These are phyloP conservation scores for Theileria equi DNA, from an alignment of 169 alveolate species.

Conservation along the genomic window DNA sequence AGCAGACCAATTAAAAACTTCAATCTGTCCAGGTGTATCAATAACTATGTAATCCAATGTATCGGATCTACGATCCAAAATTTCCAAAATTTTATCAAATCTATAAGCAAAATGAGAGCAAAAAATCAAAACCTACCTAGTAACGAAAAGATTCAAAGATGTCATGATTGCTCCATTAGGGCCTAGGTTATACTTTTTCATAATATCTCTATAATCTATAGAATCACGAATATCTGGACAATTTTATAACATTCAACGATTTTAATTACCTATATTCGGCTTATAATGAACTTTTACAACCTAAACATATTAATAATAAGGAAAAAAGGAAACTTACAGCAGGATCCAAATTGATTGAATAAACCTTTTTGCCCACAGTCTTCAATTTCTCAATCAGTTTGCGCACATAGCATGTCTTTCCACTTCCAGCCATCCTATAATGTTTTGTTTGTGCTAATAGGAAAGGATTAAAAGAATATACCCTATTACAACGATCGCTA, in stretches of 20 bases:
- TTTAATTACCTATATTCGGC: slow-evolving; percentile 58
- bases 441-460: slow-evolving; percentile 5
- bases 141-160: slow-evolving; percentile 92
- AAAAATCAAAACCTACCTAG: slow-evolving; percentile 62
- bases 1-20: slow-evolving; percentile 98
- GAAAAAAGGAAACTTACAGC: slow-evolving; percentile 85
- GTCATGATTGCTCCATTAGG: slow-evolving; percentile 99
- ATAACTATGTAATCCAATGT: slow-evolving; percentile 89
- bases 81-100: slow-evolving; percentile 89
- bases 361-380: slow-evolving; percentile 82
- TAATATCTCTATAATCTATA: slow-evolving; percentile 92
- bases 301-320: slow-evolving; percentile 33
- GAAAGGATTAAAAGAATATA: neutral
- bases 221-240: slow-evolving; percentile 91
- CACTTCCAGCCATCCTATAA: slow-evolving; percentile 93
- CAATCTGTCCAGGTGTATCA: slow-evolving; percentile 99
- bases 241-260: neutral
- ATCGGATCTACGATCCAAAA: slow-evolving; percentile 81
- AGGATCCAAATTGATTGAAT: slow-evolving; percentile 96
- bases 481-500: slow-evolving; percentile 68
- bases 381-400: slow-evolving; percentile 72
- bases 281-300: slow-evolving; percentile 55
- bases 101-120: slow-evolving; percentile 18
- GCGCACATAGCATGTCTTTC: slow-evolving; percentile 91
- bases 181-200: slow-evolving; percentile 93